Percentiles rank a stretch among this genome's conserved stretches.
Evolutionary conservation across 371 early-diverging fungal species (phyloP).

Genomic region (Syncephalastrum sp.): DNA sequence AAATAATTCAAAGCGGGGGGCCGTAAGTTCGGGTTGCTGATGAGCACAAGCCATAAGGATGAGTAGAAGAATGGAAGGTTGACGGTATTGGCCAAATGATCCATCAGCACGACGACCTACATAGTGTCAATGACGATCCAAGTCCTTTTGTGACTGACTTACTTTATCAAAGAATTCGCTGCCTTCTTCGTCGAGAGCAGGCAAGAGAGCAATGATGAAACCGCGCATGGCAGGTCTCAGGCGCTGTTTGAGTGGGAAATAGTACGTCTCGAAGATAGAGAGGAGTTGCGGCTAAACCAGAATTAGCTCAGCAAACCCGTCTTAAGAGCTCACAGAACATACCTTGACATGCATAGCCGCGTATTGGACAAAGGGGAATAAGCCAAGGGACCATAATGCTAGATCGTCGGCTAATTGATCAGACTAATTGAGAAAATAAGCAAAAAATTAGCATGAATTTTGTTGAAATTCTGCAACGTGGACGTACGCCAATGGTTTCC

Average conservation of each 20-base stretch:
- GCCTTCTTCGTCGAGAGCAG: slow-evolving; percentile 90
- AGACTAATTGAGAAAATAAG: slow-evolving; percentile 31
- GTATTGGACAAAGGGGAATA: slow-evolving; percentile 90
- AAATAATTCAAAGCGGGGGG: slow-evolving; percentile 79
- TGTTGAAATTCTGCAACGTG: not conserved
- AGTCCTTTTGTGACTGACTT: not conserved
- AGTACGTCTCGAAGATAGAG: slow-evolving; percentile 70
- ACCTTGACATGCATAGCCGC: slow-evolving; percentile 85
- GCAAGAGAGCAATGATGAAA: slow-evolving; percentile 80
- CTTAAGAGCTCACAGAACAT: slow-evolving; percentile 6
- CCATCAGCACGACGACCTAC: slow-evolving; percentile 69
- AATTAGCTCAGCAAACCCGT: not conserved
- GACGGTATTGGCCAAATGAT: slow-evolving; percentile 63
- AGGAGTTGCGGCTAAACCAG: slow-evolving; percentile 72
- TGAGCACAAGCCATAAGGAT: slow-evolving; percentile 77
- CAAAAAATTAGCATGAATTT: not conserved
- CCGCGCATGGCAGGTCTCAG: slow-evolving; percentile 79
- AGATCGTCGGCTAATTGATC: slow-evolving; percentile 82
- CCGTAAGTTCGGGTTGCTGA: slow-evolving; percentile 69
- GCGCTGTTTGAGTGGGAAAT: slow-evolving; percentile 68
- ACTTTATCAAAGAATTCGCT: slow-evolving; percentile 81
- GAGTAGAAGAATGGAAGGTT: slow-evolving; percentile 78
- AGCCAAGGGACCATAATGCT: slow-evolving; percentile 84
- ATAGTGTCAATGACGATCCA: not conserved
- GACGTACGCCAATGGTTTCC: slow-evolving; percentile 74